Conservation (phyloP, 805 yeast genomes). For the Pichia scutulata region DNA sequence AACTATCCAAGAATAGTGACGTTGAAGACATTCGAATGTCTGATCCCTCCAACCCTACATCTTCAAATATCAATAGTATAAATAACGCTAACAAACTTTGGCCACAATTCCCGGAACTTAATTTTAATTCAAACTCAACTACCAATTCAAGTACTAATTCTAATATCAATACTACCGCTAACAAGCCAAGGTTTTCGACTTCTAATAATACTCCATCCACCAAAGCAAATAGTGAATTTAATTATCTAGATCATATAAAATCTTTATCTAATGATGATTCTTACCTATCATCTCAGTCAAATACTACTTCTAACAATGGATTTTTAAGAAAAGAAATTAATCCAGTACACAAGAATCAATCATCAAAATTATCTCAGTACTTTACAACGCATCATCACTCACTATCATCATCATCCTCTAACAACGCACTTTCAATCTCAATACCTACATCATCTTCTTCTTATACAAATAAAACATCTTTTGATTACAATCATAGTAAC, state of each 20-base stretch:
- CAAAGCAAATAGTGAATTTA: conserved; percentile 5
- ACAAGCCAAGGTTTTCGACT: not conserved
- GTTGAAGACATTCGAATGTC: not conserved
- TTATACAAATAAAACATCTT: not conserved
- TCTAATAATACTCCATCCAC: not conserved
- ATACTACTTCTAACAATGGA: conserved; percentile 2
- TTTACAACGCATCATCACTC: conserved; percentile 12
- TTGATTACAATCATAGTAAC: too few relatives aligned
- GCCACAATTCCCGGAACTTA: conserved; percentile 31
- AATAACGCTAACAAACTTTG: conserved; percentile 14
- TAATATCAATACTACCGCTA: conserved; percentile 1
- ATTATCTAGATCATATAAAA: conserved; percentile 14
- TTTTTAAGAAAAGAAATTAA: conserved; percentile 21
- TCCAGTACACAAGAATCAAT: conserved; percentile 18
- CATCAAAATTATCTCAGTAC: conserved; percentile 25
- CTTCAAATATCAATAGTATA: not conserved
- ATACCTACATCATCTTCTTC: not conserved
- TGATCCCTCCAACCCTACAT: not conserved
- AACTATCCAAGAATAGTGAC: not conserved
- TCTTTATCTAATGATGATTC: conserved; percentile 11
- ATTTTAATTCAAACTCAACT: conserved; percentile 9
- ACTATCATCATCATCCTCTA: conserved; percentile 3
- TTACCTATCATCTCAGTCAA: conserved; percentile 4
- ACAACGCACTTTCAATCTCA: not conserved
- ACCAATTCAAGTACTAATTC: not conserved